Base-by-base conservation (phyloP, 345 rosid species). In the Excoecaria cochinchinensis region DNA sequence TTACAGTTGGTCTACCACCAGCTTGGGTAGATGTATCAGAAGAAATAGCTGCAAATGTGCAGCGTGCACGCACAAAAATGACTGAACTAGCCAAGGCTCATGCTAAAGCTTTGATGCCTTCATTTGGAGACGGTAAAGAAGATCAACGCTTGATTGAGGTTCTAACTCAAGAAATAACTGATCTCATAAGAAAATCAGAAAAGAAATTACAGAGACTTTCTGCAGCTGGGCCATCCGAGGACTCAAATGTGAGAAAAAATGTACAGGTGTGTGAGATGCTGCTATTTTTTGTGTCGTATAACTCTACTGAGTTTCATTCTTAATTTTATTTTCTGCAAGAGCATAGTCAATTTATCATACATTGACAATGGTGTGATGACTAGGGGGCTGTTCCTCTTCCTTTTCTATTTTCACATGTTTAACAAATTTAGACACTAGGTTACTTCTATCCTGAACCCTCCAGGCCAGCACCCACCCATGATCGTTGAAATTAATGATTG, bases 21-120 rank as follows among this genome's bases (percentile, higher is more conserved):
- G 90, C 89, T 80, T 93, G 98, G 99, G 98, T 96, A 68, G 97
- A 92, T 87, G 89, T 92, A 25, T 93, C 99, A 13, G 97, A 93
- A 87, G 99, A 91, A 78, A 89, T 96, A 74, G 89, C 95, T 3
- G 88, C 82, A 47, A 84, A 93, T 78, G 90, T 93, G 84, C 97
- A 92, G 73, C 92, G 83, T 31, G 97, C 91, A 53, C 85, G 83
- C 63, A 80, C 77, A 9, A 93, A 89, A 85, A 92, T 90, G 98
- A 85, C 74, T 4, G 98, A 92, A 79, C 68, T 96, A 81, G 87
- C 94, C 25, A 96, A 86, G 81, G 95, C 97, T 83, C 97, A 93
- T 79, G 91, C 95, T 50, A 96, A 96, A 82, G 97, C 98, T 47
- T 82, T 96, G 81, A 93, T 96, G 99, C 99, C 99, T 51, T 96